Percentiles rank a stretch among this genome's conserved stretches.
phyloP scores from a whole-genome alignment of 805 yeast genomes.

The Ogataea zsoltii region DNA sequence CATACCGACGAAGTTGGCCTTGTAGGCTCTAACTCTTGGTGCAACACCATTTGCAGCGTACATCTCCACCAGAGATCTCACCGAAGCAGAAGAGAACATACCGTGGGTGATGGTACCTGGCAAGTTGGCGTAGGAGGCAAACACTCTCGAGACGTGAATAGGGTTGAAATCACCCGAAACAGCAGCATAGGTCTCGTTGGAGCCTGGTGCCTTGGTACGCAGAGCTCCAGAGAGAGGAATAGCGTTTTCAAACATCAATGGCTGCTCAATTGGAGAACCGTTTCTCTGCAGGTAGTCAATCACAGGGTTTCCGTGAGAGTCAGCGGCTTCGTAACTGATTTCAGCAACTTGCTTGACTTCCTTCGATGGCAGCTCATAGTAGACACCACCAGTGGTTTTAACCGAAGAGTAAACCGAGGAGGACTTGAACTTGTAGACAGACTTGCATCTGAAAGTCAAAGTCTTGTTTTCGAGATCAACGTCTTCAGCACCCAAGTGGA shows the following conservation, averaged over 20 bases:
- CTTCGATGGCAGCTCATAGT: slow-evolving; percentile 87
- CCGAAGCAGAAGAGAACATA: slow-evolving; percentile 96
- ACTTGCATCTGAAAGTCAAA: slow-evolving; percentile 85
- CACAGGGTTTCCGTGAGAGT: slow-evolving; percentile 96
- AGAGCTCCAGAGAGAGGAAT: slow-evolving; percentile 76
- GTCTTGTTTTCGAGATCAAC: slow-evolving; percentile 75
- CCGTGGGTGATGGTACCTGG: slow-evolving; percentile 99
- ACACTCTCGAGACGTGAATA: slow-evolving; percentile 93
- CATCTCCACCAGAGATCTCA: slow-evolving; percentile 92
- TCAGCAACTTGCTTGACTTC: slow-evolving; percentile 83
- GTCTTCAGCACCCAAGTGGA: slow-evolving; percentile 71
- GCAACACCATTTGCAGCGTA: slow-evolving; percentile 99
- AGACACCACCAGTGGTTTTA: slow-evolving; percentile 79
- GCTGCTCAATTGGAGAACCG: slow-evolving; percentile 93
- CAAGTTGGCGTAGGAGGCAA: slow-evolving; percentile 87
- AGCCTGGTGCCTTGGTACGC: slow-evolving; percentile 82
- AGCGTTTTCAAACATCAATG: slow-evolving; percentile 83
- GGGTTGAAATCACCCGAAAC: slow-evolving; percentile 99
- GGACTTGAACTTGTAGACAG: slow-evolving; percentile 79
- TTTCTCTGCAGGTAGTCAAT: slow-evolving; percentile 88
- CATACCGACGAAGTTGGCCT: slow-evolving; percentile 92
- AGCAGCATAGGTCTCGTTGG: slow-evolving; percentile 94
- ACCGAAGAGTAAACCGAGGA: slow-evolving; percentile 77
- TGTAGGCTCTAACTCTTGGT: slow-evolving; percentile 91
- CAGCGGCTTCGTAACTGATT: slow-evolving; percentile 86